Conservation (phyloP, 208 protist species). For the Wallacemonas sp. region DNA sequence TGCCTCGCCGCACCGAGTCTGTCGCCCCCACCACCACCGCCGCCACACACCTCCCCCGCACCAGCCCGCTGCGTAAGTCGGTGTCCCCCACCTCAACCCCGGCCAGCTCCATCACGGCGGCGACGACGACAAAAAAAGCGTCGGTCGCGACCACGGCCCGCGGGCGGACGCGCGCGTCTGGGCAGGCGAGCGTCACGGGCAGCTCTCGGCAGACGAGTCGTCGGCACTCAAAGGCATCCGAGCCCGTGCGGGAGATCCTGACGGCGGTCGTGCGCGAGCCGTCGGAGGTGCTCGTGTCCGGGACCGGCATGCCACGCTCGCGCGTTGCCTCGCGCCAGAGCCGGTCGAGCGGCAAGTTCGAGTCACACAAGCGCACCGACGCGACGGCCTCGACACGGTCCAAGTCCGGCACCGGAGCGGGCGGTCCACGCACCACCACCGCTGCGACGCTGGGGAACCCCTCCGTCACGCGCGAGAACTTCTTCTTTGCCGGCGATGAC, state of each 20-base stretch:
- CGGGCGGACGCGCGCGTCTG: too few relatives aligned
- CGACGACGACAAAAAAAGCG: too few relatives aligned
- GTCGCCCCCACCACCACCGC: neutral
- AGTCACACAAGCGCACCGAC: neutral
- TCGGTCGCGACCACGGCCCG: too few relatives aligned
- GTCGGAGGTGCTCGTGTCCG: neutral
- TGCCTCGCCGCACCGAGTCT: neutral
- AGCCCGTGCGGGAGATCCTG: neutral
- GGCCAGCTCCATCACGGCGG: too few relatives aligned
- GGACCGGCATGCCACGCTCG: neutral
- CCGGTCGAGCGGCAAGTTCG: neutral
- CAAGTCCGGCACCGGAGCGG: neutral
- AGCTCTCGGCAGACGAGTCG: neutral
- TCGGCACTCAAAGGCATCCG: neutral
- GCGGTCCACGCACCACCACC: neutral
- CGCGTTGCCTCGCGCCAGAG: neutral
- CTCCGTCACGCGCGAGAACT: conserved; percentile 31
- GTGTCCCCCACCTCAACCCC: too few relatives aligned
- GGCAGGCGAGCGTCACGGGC: too few relatives aligned
- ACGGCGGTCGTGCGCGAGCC: neutral
- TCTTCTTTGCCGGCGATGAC: conserved; percentile 34
- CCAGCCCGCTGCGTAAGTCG: too few relatives aligned
- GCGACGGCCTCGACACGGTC: neutral
- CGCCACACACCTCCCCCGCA: too few relatives aligned
- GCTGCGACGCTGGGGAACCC: neutral